Evolutionary conservation across 1,284 basidiomycete genomes (phyloP), one percentile per base, ranked within the genome.

Genomic region (Agaricales sp.): DNA sequence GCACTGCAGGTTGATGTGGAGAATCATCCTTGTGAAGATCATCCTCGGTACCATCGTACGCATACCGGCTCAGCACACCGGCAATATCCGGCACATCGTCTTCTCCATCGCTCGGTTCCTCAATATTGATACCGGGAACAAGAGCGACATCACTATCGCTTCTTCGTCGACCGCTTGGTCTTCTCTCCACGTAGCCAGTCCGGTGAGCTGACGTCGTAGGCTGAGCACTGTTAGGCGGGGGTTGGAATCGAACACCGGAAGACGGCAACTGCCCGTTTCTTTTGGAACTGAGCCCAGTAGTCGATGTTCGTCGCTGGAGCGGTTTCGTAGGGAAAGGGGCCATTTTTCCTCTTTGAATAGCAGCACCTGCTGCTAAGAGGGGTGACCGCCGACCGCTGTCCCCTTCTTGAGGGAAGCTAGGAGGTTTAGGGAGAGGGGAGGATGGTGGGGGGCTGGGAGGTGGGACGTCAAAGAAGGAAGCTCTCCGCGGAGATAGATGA

Each of bases 401-500:
- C n/a, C 54, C 51, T 13, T 52, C 50, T 0, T 49, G 38, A 43
- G 61, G 52, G 3, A 56, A 43, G 13, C 46, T 46, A 22, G 55
- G 58, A 3, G 73, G 73, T 3, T 62, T 66, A 1, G 76, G 75
- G 13, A 78, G 55, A 0, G 75, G 76, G 0, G 67, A 69, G 20
- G 59, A 60, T 1, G 76, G 77, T 0, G 77, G 74, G 3, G 76
- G 75, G 52, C 70, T 77, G 4, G 75, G 74, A 0, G 75, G 75
- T 2, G 75, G 75, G n/a, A 78, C 63, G 52, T 76, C 74, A 52
- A 74, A 74, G 56, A 24, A 22, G 8, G 20, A 26, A 11, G 44
- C 6, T 45, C 4, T 13, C 20, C 20, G 20, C 8, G 44, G 44
- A 4, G 21, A 4, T 41, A 16, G 39, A 16, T n/a, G 39, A 41